Evolutionary conservation across 306 rosid genomes (phyloP), one percentile per base, ranked within the genome.

Genomic region (Vigna reflexopilosa): DNA sequence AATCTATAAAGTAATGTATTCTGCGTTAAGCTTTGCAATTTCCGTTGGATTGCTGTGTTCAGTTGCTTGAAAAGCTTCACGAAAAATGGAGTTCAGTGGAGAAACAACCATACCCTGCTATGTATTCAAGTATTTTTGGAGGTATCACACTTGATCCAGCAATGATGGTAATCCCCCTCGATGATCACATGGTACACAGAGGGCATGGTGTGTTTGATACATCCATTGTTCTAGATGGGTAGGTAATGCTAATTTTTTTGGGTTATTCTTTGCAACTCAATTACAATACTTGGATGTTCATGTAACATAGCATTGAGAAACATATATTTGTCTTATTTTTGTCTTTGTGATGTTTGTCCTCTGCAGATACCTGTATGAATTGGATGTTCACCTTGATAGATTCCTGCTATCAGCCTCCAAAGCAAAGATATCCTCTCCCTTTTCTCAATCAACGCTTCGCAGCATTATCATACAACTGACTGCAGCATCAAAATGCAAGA

Each of bases 61-160:
- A 95, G 98, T 74, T 95, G 84, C 86, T 89, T 40, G 97, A 91
- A 80, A 95, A 91, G 82, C 94, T 95, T 70, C 88, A 92, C 2
- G 82, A 93, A 76, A 93, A 73, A 58, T 85, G 98, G 97, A 86
- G 84, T 80, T 76, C 80, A 63, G 91, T 83, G 77, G 86, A 87
- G 78, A 87, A 86, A 58, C 83, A 83, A 85, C 91, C 93, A 72
- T 92, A 88, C 77, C 93, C 96, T 6, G 97, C 96, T 30, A 92
- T 92, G 97, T 92, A 87, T 75, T 92, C 96, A 63, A 92, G 98
- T 82, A 34, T 86, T 75, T 91, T 82, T 84, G 98, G 97, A 67
- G 98, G 98, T 65, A 93, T 95, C 74, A 84, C 84, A 78, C 93
- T 90, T 71, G 98, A 93, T 84, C 98, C 98, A 24, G 90, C 91